Percentiles rank a stretch among this genome's conserved stretches.
Evolutionary conservation across 805 yeast genomes (phyloP).

Genomic region (Nakazawaea ishiwadae): DNA sequence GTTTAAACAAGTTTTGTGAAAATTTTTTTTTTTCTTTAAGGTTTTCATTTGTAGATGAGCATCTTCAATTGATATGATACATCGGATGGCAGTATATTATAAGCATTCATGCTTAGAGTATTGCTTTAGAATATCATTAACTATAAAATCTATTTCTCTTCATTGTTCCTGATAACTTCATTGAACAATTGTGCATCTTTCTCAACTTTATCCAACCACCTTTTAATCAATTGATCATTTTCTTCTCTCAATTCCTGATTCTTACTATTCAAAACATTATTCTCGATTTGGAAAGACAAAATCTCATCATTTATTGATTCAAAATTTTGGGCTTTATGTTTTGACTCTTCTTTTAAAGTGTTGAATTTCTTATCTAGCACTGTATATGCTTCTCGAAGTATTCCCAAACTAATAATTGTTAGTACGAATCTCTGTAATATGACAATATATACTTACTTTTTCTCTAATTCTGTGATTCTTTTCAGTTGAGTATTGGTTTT

Average conservation of each 20-base stretch:
- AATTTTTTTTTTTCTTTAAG: too few relatives aligned
- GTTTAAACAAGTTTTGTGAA: too few relatives aligned
- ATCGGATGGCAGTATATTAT: too few relatives aligned
- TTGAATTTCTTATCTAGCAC: slow-evolving; percentile 17
- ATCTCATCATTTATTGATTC: slow-evolving; percentile 48
- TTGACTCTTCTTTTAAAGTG: slow-evolving; percentile 25
- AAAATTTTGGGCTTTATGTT: slow-evolving; percentile 37
- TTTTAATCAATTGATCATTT: slow-evolving; percentile 31
- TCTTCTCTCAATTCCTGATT: slow-evolving; percentile 29
- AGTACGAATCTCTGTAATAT: neutral
- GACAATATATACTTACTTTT: slow-evolving; percentile 2
- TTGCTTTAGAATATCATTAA: too few relatives aligned
- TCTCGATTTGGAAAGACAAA: slow-evolving; percentile 44
- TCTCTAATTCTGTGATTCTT: slow-evolving; percentile 7
- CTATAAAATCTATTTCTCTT: too few relatives aligned
- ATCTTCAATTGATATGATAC: too few relatives aligned
- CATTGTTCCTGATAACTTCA: slow-evolving; percentile 31
- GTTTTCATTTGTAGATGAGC: too few relatives aligned
- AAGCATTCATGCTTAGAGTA: too few relatives aligned
- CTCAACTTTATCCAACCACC: slow-evolving; percentile 41
- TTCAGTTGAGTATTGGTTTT: neutral
- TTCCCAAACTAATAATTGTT: slow-evolving; percentile 7
- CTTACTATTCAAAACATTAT: slow-evolving; percentile 34
- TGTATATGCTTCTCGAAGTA: slow-evolving; percentile 21
- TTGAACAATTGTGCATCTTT: slow-evolving; percentile 38